A percentile compares a stretch with the other conserved stretches of the same genome.
Evolutionary conservation across 2,329 filamentous ascomycete species (phyloP).

Genomic region (Fusarium sp.): DNA sequence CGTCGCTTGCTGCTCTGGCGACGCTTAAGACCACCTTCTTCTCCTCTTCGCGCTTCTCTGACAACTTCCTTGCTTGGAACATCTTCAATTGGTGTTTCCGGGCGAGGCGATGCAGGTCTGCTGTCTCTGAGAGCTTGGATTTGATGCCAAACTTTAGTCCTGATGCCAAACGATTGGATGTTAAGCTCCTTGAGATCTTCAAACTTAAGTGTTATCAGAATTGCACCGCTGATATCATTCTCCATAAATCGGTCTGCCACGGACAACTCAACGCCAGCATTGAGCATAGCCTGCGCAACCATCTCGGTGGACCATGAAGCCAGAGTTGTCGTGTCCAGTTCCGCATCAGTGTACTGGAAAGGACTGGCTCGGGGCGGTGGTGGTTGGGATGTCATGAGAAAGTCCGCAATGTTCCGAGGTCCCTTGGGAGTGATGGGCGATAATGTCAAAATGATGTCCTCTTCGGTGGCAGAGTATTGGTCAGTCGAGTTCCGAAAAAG

Average conservation of each 20-base stretch:
- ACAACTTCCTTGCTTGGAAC: conserved; percentile 62
- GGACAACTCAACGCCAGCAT: conserved; percentile 79
- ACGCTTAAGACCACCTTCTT: conserved; percentile 48
- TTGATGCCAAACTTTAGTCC: conserved; percentile 82
- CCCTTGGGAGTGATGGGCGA: conserved; percentile 79
- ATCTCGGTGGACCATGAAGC: conserved; percentile 77
- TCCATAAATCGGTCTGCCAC: conserved; percentile 86
- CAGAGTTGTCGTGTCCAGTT: conserved; percentile 69
- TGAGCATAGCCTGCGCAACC: conserved; percentile 87
- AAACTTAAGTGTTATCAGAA: conserved; percentile 90
- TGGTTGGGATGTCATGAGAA: conserved; percentile 38
- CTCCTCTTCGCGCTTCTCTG: conserved; percentile 56
- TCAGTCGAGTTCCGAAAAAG: conserved; percentile 78
- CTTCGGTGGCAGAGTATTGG: conserved; percentile 49
- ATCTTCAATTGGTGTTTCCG: conserved; percentile 71
- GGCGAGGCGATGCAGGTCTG: conserved; percentile 60
- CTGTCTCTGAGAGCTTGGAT: conserved; percentile 75
- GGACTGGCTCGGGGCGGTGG: conserved; percentile 58
- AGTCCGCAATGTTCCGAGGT: conserved; percentile 49
- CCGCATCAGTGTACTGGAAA: conserved; percentile 65
- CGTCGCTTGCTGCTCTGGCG: conserved; percentile 55
- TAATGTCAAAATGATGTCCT: conserved; percentile 69
- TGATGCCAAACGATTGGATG: conserved; percentile 83
- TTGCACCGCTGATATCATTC: conserved; percentile 91
- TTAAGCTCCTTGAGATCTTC: conserved; percentile 86